Base-by-base conservation (phyloP, 805 yeast genomes). In the Naumovozyma castellii region DNA sequence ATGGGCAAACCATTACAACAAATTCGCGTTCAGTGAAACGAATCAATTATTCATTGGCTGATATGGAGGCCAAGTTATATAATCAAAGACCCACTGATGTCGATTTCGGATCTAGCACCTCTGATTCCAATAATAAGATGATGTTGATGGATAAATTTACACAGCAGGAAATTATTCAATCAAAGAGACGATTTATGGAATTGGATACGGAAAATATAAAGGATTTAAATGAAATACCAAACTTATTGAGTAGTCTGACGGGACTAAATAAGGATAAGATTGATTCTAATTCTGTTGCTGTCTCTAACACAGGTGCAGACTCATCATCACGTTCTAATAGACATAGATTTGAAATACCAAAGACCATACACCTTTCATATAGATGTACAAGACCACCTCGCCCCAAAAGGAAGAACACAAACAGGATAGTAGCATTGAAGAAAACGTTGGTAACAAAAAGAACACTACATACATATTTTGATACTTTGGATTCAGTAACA, bases 21-120 rank as follows among this genome's bases (percentile, higher is more conserved):
- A 41, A 52, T 16, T 51, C 53, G 13, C 47, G 62, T 28, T 51
- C 58, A 4, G 52, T 51, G 17, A 60, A 59, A 35, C 49, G 64
- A 34, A 54, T 60, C 2, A 60, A 60, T 43, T 60, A 60, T 40
- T 60, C 65, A 1, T 36, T 60, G 22, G 60, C 65, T 9, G 64
- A 59, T 40, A 38, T 60, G 39, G 65, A 59, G 32, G 57, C 57
- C 6, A 54, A 49, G 28, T 32, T 61, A 20, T 57, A 55, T 37
- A 44, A 53, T 3, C 13, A 29, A 14, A 48, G 45, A 27, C 40
- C 36, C 15, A 18, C 31, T 12, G 36, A 42, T 5, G 44, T 47
- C 3, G 41, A 35, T 4, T 32, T 20, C 22, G 40, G 30, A 20
- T 33, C 42, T 3, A 39, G 27, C 36, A 18, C 20, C n/a, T 32